Conservation (phyloP, 371 early-diverging fungal genomes). For the Mortierella sp. region DNA sequence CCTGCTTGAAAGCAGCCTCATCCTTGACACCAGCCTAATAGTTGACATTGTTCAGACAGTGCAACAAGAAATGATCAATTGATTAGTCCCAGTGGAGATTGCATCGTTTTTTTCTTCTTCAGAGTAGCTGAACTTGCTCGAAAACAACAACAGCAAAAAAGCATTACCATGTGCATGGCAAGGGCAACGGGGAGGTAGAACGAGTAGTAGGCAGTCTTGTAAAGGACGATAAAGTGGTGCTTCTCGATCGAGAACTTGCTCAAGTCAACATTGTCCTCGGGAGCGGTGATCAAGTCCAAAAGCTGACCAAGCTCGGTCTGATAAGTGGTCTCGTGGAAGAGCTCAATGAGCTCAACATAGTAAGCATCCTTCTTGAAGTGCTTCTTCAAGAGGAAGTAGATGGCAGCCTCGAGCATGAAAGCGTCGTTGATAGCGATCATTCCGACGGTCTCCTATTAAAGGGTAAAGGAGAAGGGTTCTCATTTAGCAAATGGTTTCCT, state of each 20-base stretch:
- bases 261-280: slow-evolving; percentile 93
- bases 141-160: neutral
- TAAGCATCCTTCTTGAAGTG: slow-evolving; percentile 85
- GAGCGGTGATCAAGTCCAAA: slow-evolving; percentile 96
- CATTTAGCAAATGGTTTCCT: neutral
- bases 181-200: slow-evolving; percentile 98
- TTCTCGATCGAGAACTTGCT: slow-evolving; percentile 88
- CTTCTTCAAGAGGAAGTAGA: slow-evolving; percentile 92
- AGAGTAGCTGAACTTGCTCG: too few relatives aligned
- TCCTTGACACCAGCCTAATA: slow-evolving; percentile 78
- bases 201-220: slow-evolving; percentile 99
- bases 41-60: neutral
- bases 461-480: neutral
- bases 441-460: slow-evolving; percentile 77
- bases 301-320: slow-evolving; percentile 98
- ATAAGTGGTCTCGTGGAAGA: slow-evolving; percentile 94
- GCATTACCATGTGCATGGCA: slow-evolving; percentile 86
- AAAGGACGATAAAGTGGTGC: slow-evolving; percentile 94
- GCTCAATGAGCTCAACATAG: slow-evolving; percentile 91
- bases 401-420: slow-evolving; percentile 90
- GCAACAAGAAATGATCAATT: neutral
- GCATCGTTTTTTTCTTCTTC: too few relatives aligned
- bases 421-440: slow-evolving; percentile 95
- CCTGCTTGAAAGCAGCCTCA: slow-evolving; percentile 80
- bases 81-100: slow-evolving; percentile 3